These are phyloP conservation scores for Fusarium sp. DNA, from an alignment of 2,329 filamentous ascomycete species.

Conservation along the genomic window DNA sequence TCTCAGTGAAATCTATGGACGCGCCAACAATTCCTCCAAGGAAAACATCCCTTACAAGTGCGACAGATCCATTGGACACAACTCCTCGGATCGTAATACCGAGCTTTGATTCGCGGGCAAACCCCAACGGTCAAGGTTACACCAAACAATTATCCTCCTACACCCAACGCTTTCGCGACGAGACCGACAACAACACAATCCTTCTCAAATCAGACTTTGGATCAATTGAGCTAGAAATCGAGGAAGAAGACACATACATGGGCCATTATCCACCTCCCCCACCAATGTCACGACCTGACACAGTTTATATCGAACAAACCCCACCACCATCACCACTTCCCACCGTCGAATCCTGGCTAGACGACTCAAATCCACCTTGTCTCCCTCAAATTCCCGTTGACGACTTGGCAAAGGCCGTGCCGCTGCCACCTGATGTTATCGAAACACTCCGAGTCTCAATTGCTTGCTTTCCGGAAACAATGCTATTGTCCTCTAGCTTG, in stretches of 20 bases:
- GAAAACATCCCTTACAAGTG: conserved; percentile 34
- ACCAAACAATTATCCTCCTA: conserved; percentile 18
- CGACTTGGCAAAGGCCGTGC: conserved; percentile 57
- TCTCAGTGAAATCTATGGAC: conserved; percentile 35
- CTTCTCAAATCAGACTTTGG: conserved; percentile 39
- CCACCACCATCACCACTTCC: conserved; percentile 53
- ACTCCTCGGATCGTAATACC: conserved; percentile 26
- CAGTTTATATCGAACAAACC: conserved; percentile 50
- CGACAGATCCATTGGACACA: conserved; percentile 19
- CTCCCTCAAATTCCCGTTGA: conserved; percentile 49
- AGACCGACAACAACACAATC: conserved; percentile 36
- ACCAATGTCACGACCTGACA: conserved; percentile 33
- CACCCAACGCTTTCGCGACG: conserved; percentile 33
- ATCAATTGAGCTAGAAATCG: conserved; percentile 34
- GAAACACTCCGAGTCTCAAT: conserved; percentile 67
- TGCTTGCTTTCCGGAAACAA: conserved; percentile 69
- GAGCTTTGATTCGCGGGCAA: conserved; percentile 16
- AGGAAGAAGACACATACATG: conserved; percentile 38
- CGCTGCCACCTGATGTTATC: conserved; percentile 65
- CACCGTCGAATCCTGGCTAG: conserved; percentile 54
- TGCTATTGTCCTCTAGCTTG: conserved; percentile 67
- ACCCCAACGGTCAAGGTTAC: conserved; percentile 19
- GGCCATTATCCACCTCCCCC: conserved; percentile 9
- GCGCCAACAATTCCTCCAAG: conserved; percentile 41
- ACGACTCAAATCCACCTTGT: conserved; percentile 49